Base-by-base conservation (phyloP, 257 asterid species). In the Salvia splendens region DNA sequence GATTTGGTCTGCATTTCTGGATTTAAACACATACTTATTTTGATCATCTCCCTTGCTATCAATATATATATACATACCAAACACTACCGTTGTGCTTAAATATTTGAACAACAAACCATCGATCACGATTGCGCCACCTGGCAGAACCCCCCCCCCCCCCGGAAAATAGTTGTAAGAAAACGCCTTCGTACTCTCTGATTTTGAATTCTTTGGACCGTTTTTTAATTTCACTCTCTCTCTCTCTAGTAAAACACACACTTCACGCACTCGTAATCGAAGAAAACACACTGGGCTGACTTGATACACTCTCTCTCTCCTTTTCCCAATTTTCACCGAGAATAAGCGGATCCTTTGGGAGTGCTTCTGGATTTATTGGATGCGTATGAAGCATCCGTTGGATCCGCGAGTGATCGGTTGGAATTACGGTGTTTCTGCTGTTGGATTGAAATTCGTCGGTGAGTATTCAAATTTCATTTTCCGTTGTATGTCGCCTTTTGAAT, bases 151-250 rank as follows among this genome's bases (percentile, higher is more conserved):
- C n/a, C n/a, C n/a, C n/a, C n/a, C n/a, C n/a, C n/a, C n/a, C n/a
- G n/a, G n/a, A n/a, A n/a, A n/a, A n/a, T n/a, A n/a, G n/a, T n/a
- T n/a, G n/a, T n/a, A n/a, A 78, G 47, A 69, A 67, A 15, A 61
- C 9, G 68, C 61, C 61, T 50, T 54, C 79, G 67, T 77, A 32
- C 68, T 33, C 72, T 61, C 54, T 54, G 41, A 45, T 70, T 78
- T 78, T 74, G 74, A 74, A 70, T 65, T 70, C 6, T 60, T 48
- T 17, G 62, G 63, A 78, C 83, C 80, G 79, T 78, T 78, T 75
- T 62, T 42, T 42, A 5, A 5, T 33, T 33, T 52, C 70, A 8
- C 40, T 53, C 61, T 28, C 64, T 50, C 73, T 49, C 77, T 32
- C 67, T 12, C 24, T 20, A n/a, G n/a, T n/a, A 59, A 10, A 72